Evolutionary conservation across 192 early-diverging fungal genomes (phyloP).

Genomic region (Coemansia sp.): DNA sequence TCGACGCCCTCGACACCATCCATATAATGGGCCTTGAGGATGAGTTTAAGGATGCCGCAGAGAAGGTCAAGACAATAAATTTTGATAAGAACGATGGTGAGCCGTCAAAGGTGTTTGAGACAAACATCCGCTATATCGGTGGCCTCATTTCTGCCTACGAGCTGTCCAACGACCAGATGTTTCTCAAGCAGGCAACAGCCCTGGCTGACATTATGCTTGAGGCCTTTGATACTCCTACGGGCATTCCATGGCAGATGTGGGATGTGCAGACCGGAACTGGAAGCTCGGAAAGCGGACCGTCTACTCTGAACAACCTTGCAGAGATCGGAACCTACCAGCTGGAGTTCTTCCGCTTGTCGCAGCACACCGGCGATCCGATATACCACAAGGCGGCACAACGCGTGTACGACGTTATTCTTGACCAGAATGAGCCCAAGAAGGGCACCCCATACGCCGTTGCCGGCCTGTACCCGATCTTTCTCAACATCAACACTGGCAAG

Average conservation of each 20-base stretch:
- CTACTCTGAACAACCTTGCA: constrained; percentile 51
- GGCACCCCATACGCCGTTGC: constrained; percentile 40
- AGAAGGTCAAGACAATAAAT: constrained; percentile 68
- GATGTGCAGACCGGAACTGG: constrained; percentile 62
- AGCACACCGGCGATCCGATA: constrained; percentile 73
- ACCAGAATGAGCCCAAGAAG: constrained; percentile 41
- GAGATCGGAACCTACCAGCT: constrained; percentile 60
- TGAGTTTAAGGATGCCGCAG: constrained; percentile 74
- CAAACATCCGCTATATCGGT: constrained; percentile 84
- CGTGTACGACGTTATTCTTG: constrained; percentile 51
- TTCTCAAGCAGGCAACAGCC: constrained; percentile 73
- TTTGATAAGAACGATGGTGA: constrained; percentile 74
- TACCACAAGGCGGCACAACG: constrained; percentile 82
- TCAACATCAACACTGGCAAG: constrained; percentile 53
- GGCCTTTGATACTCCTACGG: constrained; percentile 61
- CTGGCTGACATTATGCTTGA: constrained; percentile 77
- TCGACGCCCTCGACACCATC: constrained; percentile 89
- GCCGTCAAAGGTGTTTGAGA: constrained; percentile 79
- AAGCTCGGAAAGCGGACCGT: constrained; percentile 42
- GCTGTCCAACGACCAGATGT: constrained; percentile 61
- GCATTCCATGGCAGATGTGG: constrained; percentile 72
- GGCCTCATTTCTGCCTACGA: constrained; percentile 84
- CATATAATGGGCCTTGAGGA: constrained; percentile 76
- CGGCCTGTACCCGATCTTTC: constrained; percentile 80
- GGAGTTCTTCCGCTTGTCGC: constrained; percentile 84